Conservation (phyloP, 2,329 filamentous ascomycete species). For the Xylariaceae sp. region DNA sequence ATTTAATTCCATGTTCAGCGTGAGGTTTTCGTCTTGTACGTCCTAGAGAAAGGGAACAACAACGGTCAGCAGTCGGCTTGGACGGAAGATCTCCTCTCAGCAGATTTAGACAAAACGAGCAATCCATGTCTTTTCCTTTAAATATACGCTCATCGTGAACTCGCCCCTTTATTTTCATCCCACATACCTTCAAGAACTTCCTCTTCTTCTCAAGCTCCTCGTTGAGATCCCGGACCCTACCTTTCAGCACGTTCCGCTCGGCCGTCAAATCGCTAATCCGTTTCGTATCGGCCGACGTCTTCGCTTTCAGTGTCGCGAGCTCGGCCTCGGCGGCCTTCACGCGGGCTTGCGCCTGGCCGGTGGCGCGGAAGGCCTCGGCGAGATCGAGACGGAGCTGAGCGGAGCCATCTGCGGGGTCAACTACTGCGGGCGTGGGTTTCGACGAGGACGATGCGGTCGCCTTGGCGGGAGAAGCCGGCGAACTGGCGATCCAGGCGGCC, state of each 20-base stretch:
- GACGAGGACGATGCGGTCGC: slow-evolving; percentile 18
- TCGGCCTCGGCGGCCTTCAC: slow-evolving; percentile 60
- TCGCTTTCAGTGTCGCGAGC: slow-evolving; percentile 56
- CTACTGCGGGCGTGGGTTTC: slow-evolving; percentile 21
- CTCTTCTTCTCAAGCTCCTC: slow-evolving; percentile 81
- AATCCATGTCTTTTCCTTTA: not conserved
- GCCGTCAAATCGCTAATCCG: slow-evolving; percentile 57
- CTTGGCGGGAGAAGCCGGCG: slow-evolving; percentile 20
- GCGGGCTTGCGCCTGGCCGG: slow-evolving; percentile 60
- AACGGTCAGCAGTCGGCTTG: slow-evolving; percentile 4
- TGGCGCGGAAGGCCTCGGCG: slow-evolving; percentile 69
- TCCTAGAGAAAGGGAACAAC: slow-evolving; percentile 43
- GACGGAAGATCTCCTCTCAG: not conserved
- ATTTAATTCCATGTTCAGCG: slow-evolving; percentile 80
- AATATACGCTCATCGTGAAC: not conserved
- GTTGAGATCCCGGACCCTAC: slow-evolving; percentile 71
- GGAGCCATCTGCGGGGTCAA: slow-evolving; percentile 26
- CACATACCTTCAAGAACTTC: slow-evolving; percentile 67
- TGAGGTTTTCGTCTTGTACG: slow-evolving; percentile 89
- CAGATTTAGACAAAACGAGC: not conserved
- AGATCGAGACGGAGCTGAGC: slow-evolving; percentile 63
- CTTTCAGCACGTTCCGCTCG: slow-evolving; percentile 57
- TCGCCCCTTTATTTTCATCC: not conserved
- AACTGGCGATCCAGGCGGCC: slow-evolving; percentile 27
- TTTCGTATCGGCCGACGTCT: slow-evolving; percentile 54